Conservation (phyloP, 1,284 basidiomycete species). For the Ustilago bromivora region DNA sequence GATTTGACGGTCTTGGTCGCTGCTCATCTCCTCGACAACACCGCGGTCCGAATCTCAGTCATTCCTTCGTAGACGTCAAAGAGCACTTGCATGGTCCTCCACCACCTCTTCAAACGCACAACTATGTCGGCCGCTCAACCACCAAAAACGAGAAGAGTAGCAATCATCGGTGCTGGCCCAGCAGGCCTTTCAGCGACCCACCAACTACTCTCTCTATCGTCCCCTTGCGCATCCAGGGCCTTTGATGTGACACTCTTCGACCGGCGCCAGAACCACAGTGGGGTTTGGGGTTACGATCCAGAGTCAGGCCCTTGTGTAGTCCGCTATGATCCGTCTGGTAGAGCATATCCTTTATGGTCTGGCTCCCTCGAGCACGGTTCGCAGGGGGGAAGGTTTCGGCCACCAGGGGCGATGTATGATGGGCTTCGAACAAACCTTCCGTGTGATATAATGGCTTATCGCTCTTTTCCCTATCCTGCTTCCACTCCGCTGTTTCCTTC, state of each 20-base stretch:
- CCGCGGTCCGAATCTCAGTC: too few species aligned
- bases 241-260: slow-evolving; percentile 53
- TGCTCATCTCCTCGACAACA: too few species aligned
- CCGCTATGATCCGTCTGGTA: slow-evolving; percentile 55
- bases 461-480: slow-evolving; percentile 59
- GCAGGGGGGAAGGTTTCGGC: slow-evolving; percentile 7
- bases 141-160: slow-evolving; percentile 57
- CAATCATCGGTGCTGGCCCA: slow-evolving; percentile 71
- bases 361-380: slow-evolving; percentile 23
- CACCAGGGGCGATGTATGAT: slow-evolving; percentile 64
- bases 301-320: slow-evolving; percentile 57
- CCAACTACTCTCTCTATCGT: slow-evolving; percentile 63
- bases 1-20: too few species aligned
- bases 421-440: slow-evolving; percentile 68
- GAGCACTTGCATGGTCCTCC: too few species aligned
- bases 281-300: slow-evolving; percentile 59
- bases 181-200: slow-evolving; percentile 70
- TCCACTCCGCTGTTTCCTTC: slow-evolving; percentile 38
- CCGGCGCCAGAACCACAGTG: slow-evolving; percentile 34
- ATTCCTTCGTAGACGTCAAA: too few species aligned
- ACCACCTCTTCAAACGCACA: neutral
- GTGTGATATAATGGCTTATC: slow-evolving; percentile 68
- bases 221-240: neutral
- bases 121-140: neutral
- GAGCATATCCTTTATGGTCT: slow-evolving; percentile 18